A percentile compares a stretch with the other conserved stretches of the same genome.
Conservation (phyloP, 805 yeast genomes). For the Ogataea saltuana region DNA sequence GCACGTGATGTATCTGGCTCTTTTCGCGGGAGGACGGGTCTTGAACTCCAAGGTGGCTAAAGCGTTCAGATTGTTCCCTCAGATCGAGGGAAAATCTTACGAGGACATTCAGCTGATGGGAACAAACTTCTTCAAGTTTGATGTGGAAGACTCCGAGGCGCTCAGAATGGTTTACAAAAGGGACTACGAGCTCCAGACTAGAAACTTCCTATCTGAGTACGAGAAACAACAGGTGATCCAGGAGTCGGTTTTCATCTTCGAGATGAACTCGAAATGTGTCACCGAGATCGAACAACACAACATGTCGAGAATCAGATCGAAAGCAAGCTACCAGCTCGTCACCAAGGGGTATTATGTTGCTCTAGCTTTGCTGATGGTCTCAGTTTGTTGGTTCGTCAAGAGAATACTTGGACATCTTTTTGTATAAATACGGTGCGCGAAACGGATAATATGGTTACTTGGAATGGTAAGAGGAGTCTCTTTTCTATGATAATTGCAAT, state of each 20-base stretch:
- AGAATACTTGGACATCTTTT: constrained; percentile 31
- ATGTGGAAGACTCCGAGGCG: constrained; percentile 60
- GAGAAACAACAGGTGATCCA: constrained; percentile 71
- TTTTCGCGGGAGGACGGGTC: constrained; percentile 83
- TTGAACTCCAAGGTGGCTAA: constrained; percentile 65
- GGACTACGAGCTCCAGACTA: constrained; percentile 75
- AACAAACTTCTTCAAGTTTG: constrained; percentile 71
- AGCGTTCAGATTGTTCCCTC: constrained; percentile 75
- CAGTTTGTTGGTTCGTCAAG: constrained; percentile 38
- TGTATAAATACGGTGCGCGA: not conserved
- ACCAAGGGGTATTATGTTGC: constrained; percentile 53
- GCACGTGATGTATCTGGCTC: constrained; percentile 81
- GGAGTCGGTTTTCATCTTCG: constrained; percentile 66
- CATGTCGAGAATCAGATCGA: constrained; percentile 53
- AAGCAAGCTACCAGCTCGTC: constrained; percentile 53
- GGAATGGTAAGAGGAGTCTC: too few relatives aligned
- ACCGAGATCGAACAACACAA: constrained; percentile 70
- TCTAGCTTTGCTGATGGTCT: constrained; percentile 35
- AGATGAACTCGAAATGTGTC: constrained; percentile 59
- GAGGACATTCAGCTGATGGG: constrained; percentile 63
- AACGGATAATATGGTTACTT: not conserved
- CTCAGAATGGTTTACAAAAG: constrained; percentile 69
- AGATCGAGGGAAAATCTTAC: constrained; percentile 62
- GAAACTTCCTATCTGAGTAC: constrained; percentile 65
- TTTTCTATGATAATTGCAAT: too few relatives aligned